Evolutionary conservation across 805 yeast species (phyloP).

Genomic region (Zygotorulaspora sp.): DNA sequence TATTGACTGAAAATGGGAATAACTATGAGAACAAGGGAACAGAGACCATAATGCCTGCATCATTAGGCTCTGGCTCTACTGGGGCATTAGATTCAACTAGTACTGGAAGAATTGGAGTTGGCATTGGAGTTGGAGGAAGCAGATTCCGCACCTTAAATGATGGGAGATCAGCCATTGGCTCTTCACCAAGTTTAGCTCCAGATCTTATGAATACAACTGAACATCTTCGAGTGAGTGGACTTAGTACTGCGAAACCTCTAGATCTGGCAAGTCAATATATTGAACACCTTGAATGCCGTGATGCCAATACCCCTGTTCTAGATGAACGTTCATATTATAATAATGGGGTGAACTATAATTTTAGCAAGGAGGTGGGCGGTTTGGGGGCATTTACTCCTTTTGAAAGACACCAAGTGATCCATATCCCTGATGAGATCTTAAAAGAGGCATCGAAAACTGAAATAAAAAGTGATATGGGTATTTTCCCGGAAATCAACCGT

Average conservation of each 20-base stretch:
- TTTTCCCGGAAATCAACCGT: conserved; percentile 72
- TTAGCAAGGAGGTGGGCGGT: conserved; percentile 46
- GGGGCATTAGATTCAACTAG: neutral
- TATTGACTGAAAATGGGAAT: conserved; percentile 11
- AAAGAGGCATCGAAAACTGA: conserved; percentile 66
- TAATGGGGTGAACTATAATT: conserved; percentile 63
- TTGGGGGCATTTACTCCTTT: conserved; percentile 63
- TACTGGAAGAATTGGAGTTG: neutral
- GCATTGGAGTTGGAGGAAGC: conserved; percentile 1
- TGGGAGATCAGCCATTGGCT: conserved; percentile 2
- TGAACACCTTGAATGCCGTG: conserved; percentile 51
- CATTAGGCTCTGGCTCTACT: neutral
- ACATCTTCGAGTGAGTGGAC: conserved; percentile 31
- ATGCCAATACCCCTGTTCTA: conserved; percentile 53
- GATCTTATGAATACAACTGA: conserved; percentile 25
- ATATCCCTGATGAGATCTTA: conserved; percentile 76
- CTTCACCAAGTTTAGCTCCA: conserved; percentile 8
- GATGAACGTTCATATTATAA: conserved; percentile 47
- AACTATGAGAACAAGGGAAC: conserved; percentile 2
- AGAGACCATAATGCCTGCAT: neutral
- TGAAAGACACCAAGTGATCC: conserved; percentile 60
- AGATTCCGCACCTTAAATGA: conserved; percentile 3
- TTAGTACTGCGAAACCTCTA: conserved; percentile 37
- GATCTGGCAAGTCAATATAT: conserved; percentile 63
- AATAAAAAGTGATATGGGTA: conserved; percentile 70